Evolutionary conservation across 1,284 basidiomycete genomes (phyloP).

Genomic region (Rhodotorula sp.): DNA sequence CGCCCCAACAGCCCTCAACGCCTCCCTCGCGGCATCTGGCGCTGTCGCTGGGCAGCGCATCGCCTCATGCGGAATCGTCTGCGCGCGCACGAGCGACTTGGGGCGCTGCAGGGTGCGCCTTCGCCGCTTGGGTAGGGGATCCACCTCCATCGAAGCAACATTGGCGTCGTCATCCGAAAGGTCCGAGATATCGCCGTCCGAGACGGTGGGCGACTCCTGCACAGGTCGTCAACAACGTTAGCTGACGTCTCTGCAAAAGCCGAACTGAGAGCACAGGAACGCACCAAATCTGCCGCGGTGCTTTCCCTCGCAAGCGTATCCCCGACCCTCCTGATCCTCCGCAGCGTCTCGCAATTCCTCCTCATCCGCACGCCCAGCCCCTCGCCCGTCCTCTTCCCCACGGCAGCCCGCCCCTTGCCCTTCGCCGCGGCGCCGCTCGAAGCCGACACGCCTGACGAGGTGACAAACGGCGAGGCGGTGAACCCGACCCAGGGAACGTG

Average conservation of each 20-base stretch:
- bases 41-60: conserved; percentile 14
- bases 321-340: conserved; percentile 24
- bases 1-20: conserved; percentile 6
- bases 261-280: too few species aligned
- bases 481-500: conserved; percentile 27
- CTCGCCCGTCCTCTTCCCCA: background rate
- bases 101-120: background rate
- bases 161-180: background rate
- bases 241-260: too few species aligned
- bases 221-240: too few species aligned
- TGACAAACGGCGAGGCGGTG: conserved; percentile 6
- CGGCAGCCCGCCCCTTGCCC: background rate
- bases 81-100: background rate
- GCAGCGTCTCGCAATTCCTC: conserved; percentile 32
- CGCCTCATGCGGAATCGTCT: background rate
- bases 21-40: conserved; percentile 16
- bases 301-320: conserved; percentile 16
- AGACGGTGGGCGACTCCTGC: conserved; percentile 2
- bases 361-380: conserved; percentile 32
- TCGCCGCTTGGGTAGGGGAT: conserved; percentile 7
- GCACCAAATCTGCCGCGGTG: conserved; percentile 5
- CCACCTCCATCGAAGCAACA: conserved; percentile 8
- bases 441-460: background rate
- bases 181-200: conserved; percentile 2
- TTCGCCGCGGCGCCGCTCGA: background rate